These are phyloP conservation scores for Selenicereus undatus DNA, from an alignment of 148 eudicot genomes.

Conservation along the genomic window DNA sequence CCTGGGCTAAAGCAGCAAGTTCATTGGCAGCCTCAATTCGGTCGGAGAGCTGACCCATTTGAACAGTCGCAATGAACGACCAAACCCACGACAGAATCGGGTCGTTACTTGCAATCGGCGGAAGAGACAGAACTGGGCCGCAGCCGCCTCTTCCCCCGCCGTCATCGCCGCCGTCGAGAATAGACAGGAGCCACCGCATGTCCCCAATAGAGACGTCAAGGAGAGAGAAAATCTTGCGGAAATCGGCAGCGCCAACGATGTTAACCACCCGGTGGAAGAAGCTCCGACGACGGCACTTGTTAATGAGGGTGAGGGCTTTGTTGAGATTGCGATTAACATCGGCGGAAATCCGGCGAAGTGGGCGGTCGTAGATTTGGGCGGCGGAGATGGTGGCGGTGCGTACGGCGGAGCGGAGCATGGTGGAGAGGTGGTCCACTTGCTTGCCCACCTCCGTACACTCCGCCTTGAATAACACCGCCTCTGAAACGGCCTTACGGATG, in stretches of 20 bases:
- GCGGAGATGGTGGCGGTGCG: slow-evolving; percentile 35
- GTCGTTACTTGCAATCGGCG: slow-evolving; percentile 80
- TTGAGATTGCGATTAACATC: slow-evolving; percentile 39
- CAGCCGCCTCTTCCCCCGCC: neutral
- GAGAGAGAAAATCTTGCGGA: slow-evolving; percentile 36
- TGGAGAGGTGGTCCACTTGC: slow-evolving; percentile 34
- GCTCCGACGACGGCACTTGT: slow-evolving; percentile 55
- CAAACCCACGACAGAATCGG: slow-evolving; percentile 81
- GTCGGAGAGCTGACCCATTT: slow-evolving; percentile 33
- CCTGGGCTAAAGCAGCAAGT: slow-evolving; percentile 50
- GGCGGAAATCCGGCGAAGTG: slow-evolving; percentile 49
- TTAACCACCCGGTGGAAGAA: slow-evolving; percentile 47
- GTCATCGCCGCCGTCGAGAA: slow-evolving; percentile 28
- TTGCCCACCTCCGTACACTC: slow-evolving; percentile 45
- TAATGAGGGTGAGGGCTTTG: slow-evolving; percentile 36
- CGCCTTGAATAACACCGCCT: slow-evolving; percentile 33
- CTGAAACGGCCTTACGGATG: slow-evolving; percentile 26
- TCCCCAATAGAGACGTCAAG: slow-evolving; percentile 63
- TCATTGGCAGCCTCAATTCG: slow-evolving; percentile 55
- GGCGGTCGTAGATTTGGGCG: slow-evolving; percentile 47
- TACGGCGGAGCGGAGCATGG: slow-evolving; percentile 49
- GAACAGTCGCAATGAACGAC: slow-evolving; percentile 56
- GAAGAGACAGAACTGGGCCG: slow-evolving; percentile 45
- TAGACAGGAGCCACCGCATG: slow-evolving; percentile 57
- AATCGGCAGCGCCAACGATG: slow-evolving; percentile 60